A percentile compares a stretch with the other conserved stretches of the same genome.
phyloP scores from a whole-genome alignment of 768 basidiomycete genomes.

The Podaxis pistillaris region DNA sequence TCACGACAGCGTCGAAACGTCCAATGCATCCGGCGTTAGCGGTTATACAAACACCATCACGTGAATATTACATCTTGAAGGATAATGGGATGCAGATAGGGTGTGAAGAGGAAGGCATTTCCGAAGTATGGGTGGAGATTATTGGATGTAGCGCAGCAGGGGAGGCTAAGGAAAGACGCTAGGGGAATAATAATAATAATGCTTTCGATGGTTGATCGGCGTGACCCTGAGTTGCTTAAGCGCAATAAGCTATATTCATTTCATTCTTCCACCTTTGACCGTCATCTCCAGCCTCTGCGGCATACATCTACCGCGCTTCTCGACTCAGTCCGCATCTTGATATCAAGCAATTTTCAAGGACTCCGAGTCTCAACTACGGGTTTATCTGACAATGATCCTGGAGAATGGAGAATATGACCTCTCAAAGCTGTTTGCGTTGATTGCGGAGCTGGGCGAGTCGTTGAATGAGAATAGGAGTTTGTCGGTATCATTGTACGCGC shows the following conservation, averaged over 20 bases:
- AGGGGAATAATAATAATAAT: not conserved
- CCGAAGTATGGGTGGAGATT: constrained; percentile 57
- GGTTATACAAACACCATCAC: constrained; percentile 62
- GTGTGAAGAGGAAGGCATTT: constrained; percentile 71
- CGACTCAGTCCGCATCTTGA: not conserved
- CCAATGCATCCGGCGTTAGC: constrained; percentile 64
- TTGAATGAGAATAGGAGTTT: constrained; percentile 74
- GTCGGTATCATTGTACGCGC: constrained; percentile 68
- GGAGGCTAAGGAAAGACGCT: not conserved
- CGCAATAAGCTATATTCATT: not conserved
- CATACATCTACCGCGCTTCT: not conserved
- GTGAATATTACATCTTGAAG: constrained; percentile 68
- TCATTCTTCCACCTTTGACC: not conserved
- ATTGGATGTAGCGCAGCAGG: constrained; percentile 42
- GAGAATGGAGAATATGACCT: constrained; percentile 60
- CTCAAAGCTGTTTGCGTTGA: constrained; percentile 59
- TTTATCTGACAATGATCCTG: constrained; percentile 37
- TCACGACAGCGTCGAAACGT: constrained; percentile 39
- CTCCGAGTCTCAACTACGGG: not conserved
- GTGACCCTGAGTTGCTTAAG: not conserved
- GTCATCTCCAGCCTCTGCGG: not conserved
- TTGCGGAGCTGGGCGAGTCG: constrained; percentile 82
- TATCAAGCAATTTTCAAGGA: not conserved
- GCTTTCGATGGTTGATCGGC: constrained; percentile 15
- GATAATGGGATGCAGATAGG: constrained; percentile 81